Evolutionary conservation across 768 basidiomycete species (phyloP), one percentile per base, ranked within the genome.

Genomic region (Boletus fagicola): DNA sequence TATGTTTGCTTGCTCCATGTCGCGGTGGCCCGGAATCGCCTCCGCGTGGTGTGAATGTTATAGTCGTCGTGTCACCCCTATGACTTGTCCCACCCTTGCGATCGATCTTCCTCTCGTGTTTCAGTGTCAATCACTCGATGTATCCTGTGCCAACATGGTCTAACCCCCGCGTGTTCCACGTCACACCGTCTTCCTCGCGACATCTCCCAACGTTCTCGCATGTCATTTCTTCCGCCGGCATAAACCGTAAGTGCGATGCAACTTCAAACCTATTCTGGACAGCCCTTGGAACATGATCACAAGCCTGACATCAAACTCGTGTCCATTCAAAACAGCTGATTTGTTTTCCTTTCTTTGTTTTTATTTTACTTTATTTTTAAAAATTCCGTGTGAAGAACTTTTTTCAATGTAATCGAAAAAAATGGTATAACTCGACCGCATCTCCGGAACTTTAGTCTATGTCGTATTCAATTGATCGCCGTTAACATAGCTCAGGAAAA

Each of bases 381-480:
- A n/a, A 49, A 52, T 61, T 59, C 30, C 51, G 59, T 57, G 67
- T 52, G 65, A 71, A 69, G 10, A 58, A 49, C 28, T 59, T 53
- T 53, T 63, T 53, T 60, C 26, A 42, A 59, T 63, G 46, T 52
- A 42, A 28, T 44, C 5, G 43, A 53, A 45, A 16, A 16, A 47
- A 30, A 31, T 49, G 49, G 48, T 36, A 62, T 57, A 46, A 48
- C 35, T 44, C 18, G 45, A 51, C 54, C 58, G 40, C 58, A 63
- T 66, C 58, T 65, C 53, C 57, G 67, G 71, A 71, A 65, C 65
- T 62, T 61, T 60, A 49, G 54, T 51, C 49, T 51, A 73, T 65
- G 68, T 73, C 69, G 69, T 64, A 70, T 66, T 67, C 59, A 58
- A 56, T 71, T 74, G 72, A 72, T 72, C 68, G 67, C 71, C 71